Evolutionary conservation across 768 basidiomycete genomes (phyloP).

Genomic region (Russula sp.): DNA sequence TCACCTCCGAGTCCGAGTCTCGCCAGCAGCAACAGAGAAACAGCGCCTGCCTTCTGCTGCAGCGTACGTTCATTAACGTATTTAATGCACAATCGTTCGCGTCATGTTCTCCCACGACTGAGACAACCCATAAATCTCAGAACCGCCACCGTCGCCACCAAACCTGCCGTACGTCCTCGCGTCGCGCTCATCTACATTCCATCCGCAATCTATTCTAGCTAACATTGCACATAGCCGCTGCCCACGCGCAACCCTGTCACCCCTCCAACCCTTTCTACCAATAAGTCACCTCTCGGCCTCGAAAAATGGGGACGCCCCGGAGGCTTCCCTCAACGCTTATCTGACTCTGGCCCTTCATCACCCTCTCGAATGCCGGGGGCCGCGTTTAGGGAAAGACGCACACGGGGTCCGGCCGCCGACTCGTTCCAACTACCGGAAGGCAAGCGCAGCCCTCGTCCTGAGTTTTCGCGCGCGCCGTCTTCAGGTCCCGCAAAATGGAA

Average conservation of each 20-base stretch:
- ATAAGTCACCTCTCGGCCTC: slow-evolving; percentile 2
- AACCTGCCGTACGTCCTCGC: slow-evolving; percentile 18
- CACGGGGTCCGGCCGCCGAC: not conserved
- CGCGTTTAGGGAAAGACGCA: not conserved
- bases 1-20: too few species aligned
- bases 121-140: slow-evolving; percentile 3
- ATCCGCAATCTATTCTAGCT: not conserved
- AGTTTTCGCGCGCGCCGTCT: not conserved
- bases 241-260: slow-evolving; percentile 6
- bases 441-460: not conserved
- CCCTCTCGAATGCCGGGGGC: not conserved
- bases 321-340: not conserved
- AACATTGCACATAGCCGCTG: not conserved
- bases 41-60: too few species aligned
- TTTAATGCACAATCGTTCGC: slow-evolving; percentile 20
- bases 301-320: slow-evolving; percentile 21
- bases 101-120: slow-evolving; percentile 7
- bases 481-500: slow-evolving; percentile 9
- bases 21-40: too few species aligned
- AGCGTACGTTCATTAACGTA: too few species aligned
- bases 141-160: slow-evolving; percentile 10
- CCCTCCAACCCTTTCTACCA: slow-evolving; percentile 6
- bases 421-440: not conserved
- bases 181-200: not conserved
- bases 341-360: not conserved